Base-by-base conservation (phyloP, 2,329 filamentous ascomycete species). In the Cladosporium sp. region DNA sequence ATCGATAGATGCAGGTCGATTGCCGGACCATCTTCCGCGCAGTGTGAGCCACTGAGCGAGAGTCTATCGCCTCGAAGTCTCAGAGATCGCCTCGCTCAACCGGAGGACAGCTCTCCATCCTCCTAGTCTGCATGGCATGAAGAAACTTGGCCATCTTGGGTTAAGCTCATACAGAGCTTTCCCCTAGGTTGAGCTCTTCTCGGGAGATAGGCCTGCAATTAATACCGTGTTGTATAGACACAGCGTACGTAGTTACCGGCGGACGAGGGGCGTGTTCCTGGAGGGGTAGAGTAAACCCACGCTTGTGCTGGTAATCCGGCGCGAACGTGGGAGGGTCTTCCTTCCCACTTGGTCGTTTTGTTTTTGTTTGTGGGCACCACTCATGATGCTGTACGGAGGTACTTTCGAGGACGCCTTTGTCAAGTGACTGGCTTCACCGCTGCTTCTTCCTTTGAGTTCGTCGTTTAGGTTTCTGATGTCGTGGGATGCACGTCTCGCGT, bases 111-210 rank as follows among this genome's bases (percentile, higher is more conserved):
- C 28, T 33, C 16, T 29, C 33, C 52, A 33, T n/a, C 16, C 28
- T 33, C 52, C 18, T 33, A 55, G 52, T 55, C 33, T 21, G 52
- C 52, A 55, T 55, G 52, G 52, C 52, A 55, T 55, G 52, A 55
- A 55, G 52, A 55, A 55, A 55, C 52, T 55, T 55, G 52, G 52
- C 52, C 52, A 23, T 31, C 28, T 55, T 55, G 28, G 52, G 52
- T 33, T 33, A 55, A 55, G 52, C 18, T 14, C 52, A 21, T 5
- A 12, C n/a, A 55, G 16, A 55, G 52, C 52, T 55, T n/a, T 46
- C 52, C 52, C 52, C 28, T 55, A 28, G n/a, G 18, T 5, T 55
- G 29, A 55, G 52, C 52, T 55, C 52, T 55, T 29, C 14, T 28
- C 52, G 52, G 31, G 52, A 31, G 2, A 23, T n/a, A 21, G 26